These are phyloP conservation scores for Laburnicola sp. DNA, from an alignment of 2,329 filamentous ascomycete species.

Conservation along the genomic window DNA sequence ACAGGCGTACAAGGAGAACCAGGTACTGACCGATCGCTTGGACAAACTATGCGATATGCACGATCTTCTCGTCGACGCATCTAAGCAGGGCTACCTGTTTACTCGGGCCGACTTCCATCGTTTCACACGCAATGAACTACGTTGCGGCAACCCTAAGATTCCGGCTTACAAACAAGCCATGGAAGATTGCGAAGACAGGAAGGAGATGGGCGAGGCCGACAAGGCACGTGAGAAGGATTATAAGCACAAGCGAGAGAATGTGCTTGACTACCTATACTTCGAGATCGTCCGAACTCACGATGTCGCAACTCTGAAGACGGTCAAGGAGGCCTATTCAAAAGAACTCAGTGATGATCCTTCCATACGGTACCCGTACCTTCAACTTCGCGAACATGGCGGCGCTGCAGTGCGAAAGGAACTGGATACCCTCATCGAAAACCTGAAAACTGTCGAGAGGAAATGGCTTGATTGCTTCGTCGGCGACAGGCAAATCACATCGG, in stretches of 20 bases:
- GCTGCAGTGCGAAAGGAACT: background rate
- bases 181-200: slow-evolving; percentile 23
- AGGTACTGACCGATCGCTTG: slow-evolving; percentile 25
- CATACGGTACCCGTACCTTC: slow-evolving; percentile 9
- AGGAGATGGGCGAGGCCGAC: slow-evolving; percentile 20
- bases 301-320: slow-evolving; percentile 28
- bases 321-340: slow-evolving; percentile 32
- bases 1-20: slow-evolving; percentile 57
- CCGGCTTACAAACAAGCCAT: slow-evolving; percentile 43
- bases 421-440: background rate
- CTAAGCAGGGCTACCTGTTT: slow-evolving; percentile 56
- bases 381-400: background rate
- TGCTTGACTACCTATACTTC: slow-evolving; percentile 67
- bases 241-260: slow-evolving; percentile 47
- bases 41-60: slow-evolving; percentile 46
- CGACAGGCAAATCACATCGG: background rate
- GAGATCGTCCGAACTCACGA: slow-evolving; percentile 51
- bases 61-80: slow-evolving; percentile 51
- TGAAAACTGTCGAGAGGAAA: slow-evolving; percentile 1
- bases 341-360: slow-evolving; percentile 8
- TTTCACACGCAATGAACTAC: slow-evolving; percentile 59
- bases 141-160: slow-evolving; percentile 57
- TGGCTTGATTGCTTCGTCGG: slow-evolving; percentile 14
- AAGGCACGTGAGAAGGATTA: slow-evolving; percentile 25
- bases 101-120: slow-evolving; percentile 49